phyloP scores from a whole-genome alignment of 306 rosid species.

The Dalbergia oliveri region DNA sequence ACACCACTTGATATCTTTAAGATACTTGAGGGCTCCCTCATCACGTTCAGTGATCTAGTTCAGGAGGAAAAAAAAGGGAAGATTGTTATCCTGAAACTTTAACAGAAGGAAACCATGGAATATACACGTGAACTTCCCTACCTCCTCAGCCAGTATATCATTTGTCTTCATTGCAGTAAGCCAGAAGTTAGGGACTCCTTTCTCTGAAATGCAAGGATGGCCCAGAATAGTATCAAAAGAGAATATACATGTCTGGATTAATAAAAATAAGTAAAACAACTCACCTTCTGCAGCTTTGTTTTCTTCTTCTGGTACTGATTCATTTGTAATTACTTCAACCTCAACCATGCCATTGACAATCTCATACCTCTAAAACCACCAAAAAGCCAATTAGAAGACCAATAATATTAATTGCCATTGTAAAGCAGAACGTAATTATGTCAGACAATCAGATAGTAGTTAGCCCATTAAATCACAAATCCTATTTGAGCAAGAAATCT shows the following conservation, averaged over 20 bases:
- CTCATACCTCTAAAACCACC: constrained; percentile 58
- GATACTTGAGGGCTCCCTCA: constrained; percentile 65
- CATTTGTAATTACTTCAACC: constrained; percentile 53
- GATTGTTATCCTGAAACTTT: constrained; percentile 27
- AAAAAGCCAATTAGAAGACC: constrained; percentile 26
- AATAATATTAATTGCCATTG: constrained; percentile 9
- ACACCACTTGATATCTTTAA: constrained; percentile 60
- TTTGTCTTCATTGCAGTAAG: constrained; percentile 60
- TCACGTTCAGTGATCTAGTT: constrained; percentile 62
- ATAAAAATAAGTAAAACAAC: constrained; percentile 28
- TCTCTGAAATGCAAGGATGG: constrained; percentile 47
- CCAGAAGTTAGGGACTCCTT: constrained; percentile 70
- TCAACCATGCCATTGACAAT: constrained; percentile 61
- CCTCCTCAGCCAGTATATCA: constrained; percentile 60
- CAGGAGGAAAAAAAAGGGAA: not conserved
- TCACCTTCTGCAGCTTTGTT: constrained; percentile 50
- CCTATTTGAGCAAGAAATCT: constrained; percentile 20
- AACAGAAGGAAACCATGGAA: constrained; percentile 27
- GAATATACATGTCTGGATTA: constrained; percentile 20
- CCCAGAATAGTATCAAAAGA: constrained; percentile 38
- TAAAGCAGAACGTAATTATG: constrained; percentile 29
- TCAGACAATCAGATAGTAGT: not conserved
- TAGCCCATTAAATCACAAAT: constrained; percentile 27
- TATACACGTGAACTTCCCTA: constrained; percentile 27
- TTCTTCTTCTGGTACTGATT: constrained; percentile 40